These are phyloP conservation scores for Ceratocystis diversiconidia DNA, from an alignment of 2,329 filamentous ascomycete species.

Conservation along the genomic window DNA sequence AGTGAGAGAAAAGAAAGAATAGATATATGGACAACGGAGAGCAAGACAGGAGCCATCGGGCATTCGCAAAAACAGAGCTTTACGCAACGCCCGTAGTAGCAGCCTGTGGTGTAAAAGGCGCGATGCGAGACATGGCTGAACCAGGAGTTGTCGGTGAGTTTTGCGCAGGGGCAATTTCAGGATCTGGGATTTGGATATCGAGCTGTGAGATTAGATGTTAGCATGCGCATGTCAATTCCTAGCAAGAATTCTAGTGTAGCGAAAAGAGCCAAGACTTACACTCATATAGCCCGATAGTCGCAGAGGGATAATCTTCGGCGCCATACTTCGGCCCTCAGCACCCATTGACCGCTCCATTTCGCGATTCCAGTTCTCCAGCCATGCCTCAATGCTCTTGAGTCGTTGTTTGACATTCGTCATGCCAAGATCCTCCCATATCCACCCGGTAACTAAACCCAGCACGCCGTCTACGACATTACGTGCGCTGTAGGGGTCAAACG, in stretches of 20 bases:
- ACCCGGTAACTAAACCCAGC: slow-evolving; percentile 72
- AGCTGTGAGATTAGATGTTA: slow-evolving; percentile 33
- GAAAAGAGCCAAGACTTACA: slow-evolving; percentile 32
- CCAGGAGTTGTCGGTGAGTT: slow-evolving; percentile 32
- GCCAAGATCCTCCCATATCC: slow-evolving; percentile 87
- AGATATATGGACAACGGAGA: not conserved
- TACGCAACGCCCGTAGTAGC: not conserved
- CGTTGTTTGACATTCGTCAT: slow-evolving; percentile 60
- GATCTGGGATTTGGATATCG: slow-evolving; percentile 69
- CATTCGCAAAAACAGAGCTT: not conserved
- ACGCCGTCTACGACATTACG: slow-evolving; percentile 68
- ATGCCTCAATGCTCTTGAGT: slow-evolving; percentile 56
- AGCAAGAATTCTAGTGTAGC: not conserved
- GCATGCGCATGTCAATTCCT: not conserved
- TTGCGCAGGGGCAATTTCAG: slow-evolving; percentile 47
- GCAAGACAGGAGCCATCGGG: not conserved
- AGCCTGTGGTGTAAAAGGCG: slow-evolving; percentile 3
- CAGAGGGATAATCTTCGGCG: slow-evolving; percentile 63
- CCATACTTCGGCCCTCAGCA: slow-evolving; percentile 35
- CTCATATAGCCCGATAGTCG: slow-evolving; percentile 79
- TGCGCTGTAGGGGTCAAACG: slow-evolving; percentile 64
- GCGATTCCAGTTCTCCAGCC: slow-evolving; percentile 77
- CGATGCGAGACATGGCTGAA: slow-evolving; percentile 17
- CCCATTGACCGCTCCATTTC: slow-evolving; percentile 46
- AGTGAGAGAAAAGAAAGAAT: not conserved